Conservation (phyloP, 768 basidiomycete genomes). For the Lactarius hatsudake region DNA sequence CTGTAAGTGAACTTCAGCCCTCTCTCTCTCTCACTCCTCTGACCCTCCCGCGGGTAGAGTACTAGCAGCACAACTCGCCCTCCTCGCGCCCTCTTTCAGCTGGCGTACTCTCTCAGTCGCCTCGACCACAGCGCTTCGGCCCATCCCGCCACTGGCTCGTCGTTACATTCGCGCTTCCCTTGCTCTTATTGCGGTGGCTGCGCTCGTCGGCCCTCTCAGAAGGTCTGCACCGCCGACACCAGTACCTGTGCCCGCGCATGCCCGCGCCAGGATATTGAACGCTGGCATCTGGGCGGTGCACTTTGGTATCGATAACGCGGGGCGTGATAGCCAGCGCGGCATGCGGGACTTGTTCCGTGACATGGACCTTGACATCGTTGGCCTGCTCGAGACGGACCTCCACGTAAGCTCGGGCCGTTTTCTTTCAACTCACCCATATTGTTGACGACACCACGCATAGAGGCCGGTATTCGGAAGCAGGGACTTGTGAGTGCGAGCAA, state of each 20-base stretch:
- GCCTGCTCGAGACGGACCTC: slow-evolving; percentile 82
- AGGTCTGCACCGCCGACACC: slow-evolving; percentile 14
- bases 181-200: slow-evolving; percentile 25
- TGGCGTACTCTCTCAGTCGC: slow-evolving; percentile 33
- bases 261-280: slow-evolving; percentile 63
- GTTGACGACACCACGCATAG: slow-evolving; percentile 34
- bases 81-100: slow-evolving; percentile 48
- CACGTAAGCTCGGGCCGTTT: slow-evolving; percentile 49
- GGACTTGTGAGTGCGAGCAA: slow-evolving; percentile 55
- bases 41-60: slow-evolving; percentile 40
- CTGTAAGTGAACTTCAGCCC: slow-evolving; percentile 43
- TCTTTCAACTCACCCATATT: not conserved
- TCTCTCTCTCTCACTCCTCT: not conserved
- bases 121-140: not conserved
- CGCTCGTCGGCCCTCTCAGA: slow-evolving; percentile 26
- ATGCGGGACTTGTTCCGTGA: slow-evolving; percentile 66
- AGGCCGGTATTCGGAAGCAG: slow-evolving; percentile 79
- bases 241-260: slow-evolving; percentile 49
- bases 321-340: slow-evolving; percentile 67
- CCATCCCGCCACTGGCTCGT: slow-evolving; percentile 11
- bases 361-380: slow-evolving; percentile 83
- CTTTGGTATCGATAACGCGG: slow-evolving; percentile 78
- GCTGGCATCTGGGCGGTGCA: slow-evolving; percentile 92
- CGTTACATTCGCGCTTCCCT: slow-evolving; percentile 23
- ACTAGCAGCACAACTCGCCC: slow-evolving; percentile 49